Evolutionary conservation across 768 basidiomycete species (phyloP), one percentile per base, ranked within the genome.

Genomic region (Mycena metata): DNA sequence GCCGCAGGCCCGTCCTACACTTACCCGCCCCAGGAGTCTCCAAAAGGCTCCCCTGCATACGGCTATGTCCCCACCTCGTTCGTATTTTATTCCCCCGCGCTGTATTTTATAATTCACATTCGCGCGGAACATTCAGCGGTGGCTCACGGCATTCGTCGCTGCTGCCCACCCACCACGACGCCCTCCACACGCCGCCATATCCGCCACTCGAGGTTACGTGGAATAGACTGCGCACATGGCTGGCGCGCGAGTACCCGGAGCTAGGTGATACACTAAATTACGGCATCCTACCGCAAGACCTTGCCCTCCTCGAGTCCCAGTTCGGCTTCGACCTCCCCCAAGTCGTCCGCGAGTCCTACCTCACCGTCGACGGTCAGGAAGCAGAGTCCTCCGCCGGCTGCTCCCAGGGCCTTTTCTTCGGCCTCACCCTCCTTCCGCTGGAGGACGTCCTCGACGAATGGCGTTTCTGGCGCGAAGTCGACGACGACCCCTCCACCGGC

Each of bases 371-470:
- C 75, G 98, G 98, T 3, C 98, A 99, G 76, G 98, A 99, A 77
- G 88, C 94, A 21, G 93, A 96, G 79, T 93, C 93, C 16, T 84
- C 94, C 33, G 94, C 93, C 46, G 94, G 93, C 15, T 96, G 94
- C 74, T 87, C 93, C 11, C 93, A 95, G 65, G 98, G 98, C 39
- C 85, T 99, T 35, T 95, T 99, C 79, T 98, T 96, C 75, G 98
- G 98, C n/a, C 81, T 99, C 21, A 92, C 91, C n/a, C 85, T 98
- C 42, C 83, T 99, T 21, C 94, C 96, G 15, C 84, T 99, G 50
- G 98, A 99, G 75, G 92, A 95, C 73, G 95, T 98, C 30, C 83
- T 96, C 49, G 91, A 96, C 64, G 98, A 99, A 80, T 99, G 97
- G 96, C 84, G 87, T 41, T 98, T 98, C 76, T 99, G 98, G 97